Evolutionary conservation across 78 protist species (phyloP), one percentile per base, ranked within the genome.

Genomic region (slime mould (Dictyostelium discoideum)): DNA sequence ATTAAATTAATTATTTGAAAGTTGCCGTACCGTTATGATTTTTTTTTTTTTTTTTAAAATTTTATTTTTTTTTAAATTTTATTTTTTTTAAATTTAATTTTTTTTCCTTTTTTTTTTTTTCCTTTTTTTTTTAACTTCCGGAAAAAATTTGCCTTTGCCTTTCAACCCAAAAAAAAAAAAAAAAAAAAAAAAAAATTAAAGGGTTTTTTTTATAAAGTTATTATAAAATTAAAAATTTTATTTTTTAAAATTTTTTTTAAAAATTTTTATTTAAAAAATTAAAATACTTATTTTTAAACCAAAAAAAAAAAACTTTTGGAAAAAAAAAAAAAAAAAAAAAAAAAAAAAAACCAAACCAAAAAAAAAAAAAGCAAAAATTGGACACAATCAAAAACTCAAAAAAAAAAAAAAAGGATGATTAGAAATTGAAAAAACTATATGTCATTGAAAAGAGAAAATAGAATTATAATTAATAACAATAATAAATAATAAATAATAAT

Each of bases 311-410:
- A 26, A 9, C 11, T 32, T 73, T 32, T 2, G 5, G 6, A 73
- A 73, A 73, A 32, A 74, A 74, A 74, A 74, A 74, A 32, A n/a
- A 26, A 73, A 73, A 73, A 32, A 74, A 74, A 74, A 74, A 74
- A 0, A 10, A 24, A 29, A 32, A 37, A 37, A 29, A 74, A 74
- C 1, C 37, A 32, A 37, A 14, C 37, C 37, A 76, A 37, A 76
- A 37, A 32, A 76, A 76, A 76, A 37, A 76, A 76, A 76, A 76
- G 20, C 10, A 76, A 76, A 76, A 32, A 76, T 26, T 26, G 29
- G 29, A 69, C 24, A 0, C 5, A 5, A 76, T 4, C n/a, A 8
- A 76, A 76, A 76, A 32, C 69, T 60, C 26, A 60, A 60, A 60
- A 54, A 54, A 54, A 50, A 50, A 50, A 50, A 50, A 50, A 54